Percentiles rank a stretch among this genome's conserved stretches.
These are phyloP conservation scores for Cryptococcus hybrid DNA, from an alignment of 1,284 basidiomycete species.

Conservation along the genomic window DNA sequence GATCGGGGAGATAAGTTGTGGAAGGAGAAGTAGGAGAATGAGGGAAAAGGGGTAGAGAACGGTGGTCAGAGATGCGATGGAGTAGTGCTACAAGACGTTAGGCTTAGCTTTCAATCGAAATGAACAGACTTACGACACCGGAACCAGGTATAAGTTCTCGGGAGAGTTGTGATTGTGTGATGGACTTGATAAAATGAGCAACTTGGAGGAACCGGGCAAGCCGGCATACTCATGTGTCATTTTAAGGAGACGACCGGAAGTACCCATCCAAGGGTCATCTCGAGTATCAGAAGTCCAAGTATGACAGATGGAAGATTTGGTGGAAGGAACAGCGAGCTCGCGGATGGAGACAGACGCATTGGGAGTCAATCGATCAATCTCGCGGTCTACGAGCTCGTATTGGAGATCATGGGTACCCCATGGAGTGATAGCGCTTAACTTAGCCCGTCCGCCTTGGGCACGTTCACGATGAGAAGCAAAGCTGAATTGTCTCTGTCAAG, in stretches of 20 bases:
- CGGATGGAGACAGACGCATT: slow-evolving; percentile 83
- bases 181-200: slow-evolving; percentile 69
- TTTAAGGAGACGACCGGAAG: slow-evolving; percentile 63
- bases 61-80: slow-evolving; percentile 45
- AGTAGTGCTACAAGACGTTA: slow-evolving; percentile 59
- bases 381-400: slow-evolving; percentile 76
- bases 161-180: slow-evolving; percentile 63
- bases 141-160: slow-evolving; percentile 55
- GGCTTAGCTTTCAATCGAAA: slow-evolving; percentile 67
- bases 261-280: slow-evolving; percentile 66
- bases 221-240: slow-evolving; percentile 74
- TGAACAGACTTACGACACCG: slow-evolving; percentile 45
- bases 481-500: slow-evolving; percentile 53
- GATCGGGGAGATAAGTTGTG: slow-evolving; percentile 63
- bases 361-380: slow-evolving; percentile 67
- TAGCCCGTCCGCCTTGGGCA: slow-evolving; percentile 48
- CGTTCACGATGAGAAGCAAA: slow-evolving; percentile 52
- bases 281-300: slow-evolving; percentile 75
- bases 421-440: slow-evolving; percentile 45
- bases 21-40: neutral
- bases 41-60: slow-evolving; percentile 31
- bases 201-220: slow-evolving; percentile 63
- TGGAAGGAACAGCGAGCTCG: slow-evolving; percentile 69
- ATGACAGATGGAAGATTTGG: slow-evolving; percentile 84
- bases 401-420: slow-evolving; percentile 70